phyloP scores from a whole-genome alignment of 352 stramenopile species.

The Phytophthora hibernalis region DNA sequence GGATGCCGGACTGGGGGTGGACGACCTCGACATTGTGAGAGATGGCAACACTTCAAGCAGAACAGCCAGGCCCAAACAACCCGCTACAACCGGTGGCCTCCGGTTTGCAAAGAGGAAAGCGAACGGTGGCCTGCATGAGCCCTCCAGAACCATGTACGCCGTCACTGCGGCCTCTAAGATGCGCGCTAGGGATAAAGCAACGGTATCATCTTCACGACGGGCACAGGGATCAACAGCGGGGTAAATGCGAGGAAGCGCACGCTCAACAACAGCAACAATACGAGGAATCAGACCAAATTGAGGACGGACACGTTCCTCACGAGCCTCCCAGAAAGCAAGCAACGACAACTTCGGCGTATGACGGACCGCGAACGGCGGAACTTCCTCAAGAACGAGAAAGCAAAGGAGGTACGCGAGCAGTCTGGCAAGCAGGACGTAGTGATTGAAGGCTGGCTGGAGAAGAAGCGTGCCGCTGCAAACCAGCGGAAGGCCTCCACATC shows the following conservation, averaged over 20 bases:
- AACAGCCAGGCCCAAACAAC: slow-evolving; percentile 28
- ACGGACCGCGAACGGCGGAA: slow-evolving; percentile 64
- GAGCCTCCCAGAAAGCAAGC: slow-evolving; percentile 65
- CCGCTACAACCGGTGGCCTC: slow-evolving; percentile 32
- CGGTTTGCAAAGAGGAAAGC: slow-evolving; percentile 64
- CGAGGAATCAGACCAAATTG: slow-evolving; percentile 20
- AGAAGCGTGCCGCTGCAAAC: slow-evolving; percentile 64
- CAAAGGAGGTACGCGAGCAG: slow-evolving; percentile 38
- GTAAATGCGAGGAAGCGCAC: slow-evolving; percentile 43
- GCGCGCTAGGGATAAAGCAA: slow-evolving; percentile 39
- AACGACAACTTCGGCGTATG: slow-evolving; percentile 70
- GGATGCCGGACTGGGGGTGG: slow-evolving; percentile 59
- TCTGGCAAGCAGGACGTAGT: slow-evolving; percentile 71
- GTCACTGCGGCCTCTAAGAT: slow-evolving; percentile 55
- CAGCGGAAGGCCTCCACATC: slow-evolving; percentile 56
- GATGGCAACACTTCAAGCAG: slow-evolving; percentile 33
- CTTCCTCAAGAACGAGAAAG: slow-evolving; percentile 70
- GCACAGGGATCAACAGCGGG: slow-evolving; percentile 16
- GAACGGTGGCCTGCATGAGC: slow-evolving; percentile 46
- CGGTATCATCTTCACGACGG: slow-evolving; percentile 11
- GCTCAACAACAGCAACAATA: slow-evolving; percentile 38
- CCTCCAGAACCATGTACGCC: slow-evolving; percentile 60
- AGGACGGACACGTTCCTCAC: slow-evolving; percentile 64
- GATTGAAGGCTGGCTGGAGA: slow-evolving; percentile 78
- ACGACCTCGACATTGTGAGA: slow-evolving; percentile 42